phyloP scores from a whole-genome alignment of 2,329 filamentous ascomycete species.

The Aureobasidium pullulans region DNA sequence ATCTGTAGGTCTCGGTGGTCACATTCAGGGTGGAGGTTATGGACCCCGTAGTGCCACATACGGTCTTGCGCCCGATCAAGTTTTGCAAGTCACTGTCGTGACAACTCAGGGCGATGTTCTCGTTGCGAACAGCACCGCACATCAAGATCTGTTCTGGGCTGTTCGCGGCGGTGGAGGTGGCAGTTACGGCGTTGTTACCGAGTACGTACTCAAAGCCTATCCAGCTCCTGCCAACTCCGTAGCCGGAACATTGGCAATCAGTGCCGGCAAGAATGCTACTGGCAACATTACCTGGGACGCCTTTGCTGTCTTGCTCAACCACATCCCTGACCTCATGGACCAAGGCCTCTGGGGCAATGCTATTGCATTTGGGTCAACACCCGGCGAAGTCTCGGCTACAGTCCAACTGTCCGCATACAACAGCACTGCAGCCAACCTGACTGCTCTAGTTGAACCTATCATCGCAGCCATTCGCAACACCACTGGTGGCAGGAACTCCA shows the following conservation, averaged over 20 bases:
- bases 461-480: background rate
- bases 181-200: conserved; percentile 15
- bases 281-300: conserved; percentile 2
- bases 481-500: background rate
- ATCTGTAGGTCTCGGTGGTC: conserved; percentile 13
- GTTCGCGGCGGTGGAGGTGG: conserved; percentile 17
- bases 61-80: conserved; percentile 18
- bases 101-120: conserved; percentile 16
- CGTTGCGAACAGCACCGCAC: conserved; percentile 13
- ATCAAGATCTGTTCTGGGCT: conserved; percentile 20
- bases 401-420: background rate
- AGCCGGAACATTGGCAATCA: background rate
- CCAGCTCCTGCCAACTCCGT: conserved; percentile 13
- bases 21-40: conserved; percentile 17
- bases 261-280: background rate
- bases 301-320: background rate
- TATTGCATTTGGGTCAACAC: background rate
- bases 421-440: background rate
- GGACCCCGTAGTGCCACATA: conserved; percentile 14
- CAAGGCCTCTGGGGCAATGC: conserved; percentile 1
- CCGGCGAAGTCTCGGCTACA: background rate
- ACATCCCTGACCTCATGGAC: background rate
- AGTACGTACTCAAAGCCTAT: conserved; percentile 16
- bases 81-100: conserved; percentile 16
- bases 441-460: background rate